Evolutionary conservation across 352 stramenopile genomes (phyloP), one percentile per base, ranked within the genome.

Genomic region (Phytophthora megakarya): DNA sequence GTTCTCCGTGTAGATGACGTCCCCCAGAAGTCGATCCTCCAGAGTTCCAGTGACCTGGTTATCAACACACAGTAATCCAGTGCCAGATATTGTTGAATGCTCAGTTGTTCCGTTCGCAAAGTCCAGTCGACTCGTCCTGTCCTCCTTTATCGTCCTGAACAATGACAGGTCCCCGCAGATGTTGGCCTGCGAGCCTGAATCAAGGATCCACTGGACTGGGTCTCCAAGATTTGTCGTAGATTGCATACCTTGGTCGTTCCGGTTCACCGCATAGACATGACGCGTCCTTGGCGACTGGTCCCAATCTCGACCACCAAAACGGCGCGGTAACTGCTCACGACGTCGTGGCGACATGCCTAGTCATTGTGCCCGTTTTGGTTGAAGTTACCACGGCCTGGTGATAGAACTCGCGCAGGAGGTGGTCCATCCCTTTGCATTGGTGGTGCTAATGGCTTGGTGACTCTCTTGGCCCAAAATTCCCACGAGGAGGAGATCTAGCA

Each of bases 121-220:
- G 19, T 39, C 46, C 19, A 57, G 33, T 9, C 37, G 13, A 45
- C 37, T 65, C 5, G 38, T 32, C 5, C 13, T 44, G 15, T 57
- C 44, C 15, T 57, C 18, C 22, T 18, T 30, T 3, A 56, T 26
- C 2, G 19, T 46, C 3, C 37, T 65, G 13, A 65, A 59, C 13
- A 65, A 23, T 9, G 37, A 37, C 45, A 65, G 9, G 15, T 65
- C 46, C 21, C 35, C 19, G n/a, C 56, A 65, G 5, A 65, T 28
- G 12, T 65, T 57, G 8, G 56, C 45, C 21, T 65, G 56, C 2
- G 46, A 65, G 13, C 45, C 56, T 13, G 56, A 65, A 25, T 52
- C 56, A 10, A 65, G 5, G 8, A 52, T 57, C 56, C 56, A 65
- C 45, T 57, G 45, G 12, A 52, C 30, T 3, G 13, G 16, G 19